Base-by-base conservation (phyloP, 2,329 filamentous ascomycete species). In the Apiospora saccharicola region DNA sequence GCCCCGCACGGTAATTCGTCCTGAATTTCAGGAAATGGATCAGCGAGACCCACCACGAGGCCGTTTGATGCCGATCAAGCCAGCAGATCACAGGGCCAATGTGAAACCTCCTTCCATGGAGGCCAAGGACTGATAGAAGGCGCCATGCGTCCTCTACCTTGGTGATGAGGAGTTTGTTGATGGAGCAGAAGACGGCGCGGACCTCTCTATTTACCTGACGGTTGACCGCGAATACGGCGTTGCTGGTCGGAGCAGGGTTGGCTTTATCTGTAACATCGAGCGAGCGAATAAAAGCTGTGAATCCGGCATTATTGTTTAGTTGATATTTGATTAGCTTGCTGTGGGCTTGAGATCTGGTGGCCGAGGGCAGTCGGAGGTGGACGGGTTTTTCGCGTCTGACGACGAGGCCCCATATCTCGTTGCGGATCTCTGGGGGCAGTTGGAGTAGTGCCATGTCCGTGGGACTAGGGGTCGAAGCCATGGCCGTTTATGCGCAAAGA, bases 101-200 rank as follows among this genome's bases (percentile, higher is more conserved):
- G 7, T 8, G 19, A 1, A 34, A 16, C 2, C 10, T 3, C 14
- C 1, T 5, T 7, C 2, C 16, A 7, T 7, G 16, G 6, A 1
- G 16, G 19, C 10, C 2, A 6, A n/a, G n/a, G 19, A n/a, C 12
- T 10, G n/a, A 0, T 16, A 16, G 24, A 3, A 53, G 13, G 3
- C 24, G 10, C 12, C 12, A 14, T 1, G 4, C 5, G 24, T 13
- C 24, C 7, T 8, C 22, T 6, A 0, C 10, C 4, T 57, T 14
- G 12, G 24, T 57, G 13, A 8, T 30, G 26, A 57, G 26, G 26
- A 57, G 34, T 3, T 3, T 34, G 53, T 57, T 57, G 26, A 10
- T 14, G 6, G 53, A 34, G 3, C 1, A 57, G 51, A 57, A 57
- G 3, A 57, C 14, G 1, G 53, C 53, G 13, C 19, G n/a, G 51